Evolutionary conservation across 768 basidiomycete species (phyloP), one percentile per base, ranked within the genome.

Genomic region (Peribolospora baueri): DNA sequence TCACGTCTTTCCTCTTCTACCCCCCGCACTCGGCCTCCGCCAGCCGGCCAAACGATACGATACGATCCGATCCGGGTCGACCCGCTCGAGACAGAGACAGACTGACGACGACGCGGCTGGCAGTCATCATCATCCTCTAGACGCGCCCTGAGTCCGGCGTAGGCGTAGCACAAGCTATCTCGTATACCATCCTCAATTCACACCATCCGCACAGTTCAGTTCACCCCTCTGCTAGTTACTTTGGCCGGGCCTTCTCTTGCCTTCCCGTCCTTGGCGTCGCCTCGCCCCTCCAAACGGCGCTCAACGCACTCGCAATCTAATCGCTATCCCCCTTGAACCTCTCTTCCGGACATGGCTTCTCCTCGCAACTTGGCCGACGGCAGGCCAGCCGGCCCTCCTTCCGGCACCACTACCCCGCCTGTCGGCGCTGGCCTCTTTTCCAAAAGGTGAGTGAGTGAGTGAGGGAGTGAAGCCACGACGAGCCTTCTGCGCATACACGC

Each of bases 371-470:
- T 14, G 37, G 50, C 42, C 50, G 5, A 38, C 10, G 1, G 50
- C 50, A n/a, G 8, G 42, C 8, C 37, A 11, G 39, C 50, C 50
- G 14, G 50, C 25, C 1, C 25, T 25, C 25, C 25, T 25, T 25
- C 25, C 1, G 25, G 25, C 25, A 25, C 25, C 25, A 25, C 25
- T 25, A 25, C 25, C 25, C 25, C 25, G 25, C 25, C 25, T 50
- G 39, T 50, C 42, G 50, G 37, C 6, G 39, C 84, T 55, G 84
- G 84, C 59, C 84, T 83, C 36, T 86, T 74, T 68, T 83, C 84
- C 41, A 86, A 85, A 75, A 78, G 84, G 84, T 84, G 48, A 40
- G 73, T 58, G 42, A 5, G 9, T 25, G 49, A 56, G 64, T 59
- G 14, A 52, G 54, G 42, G 48, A 25, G 39, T 61, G 58, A 36